Evolutionary conservation across 768 basidiomycete species (phyloP), one percentile per base, ranked within the genome.

Genomic region (Trametes meyenii): DNA sequence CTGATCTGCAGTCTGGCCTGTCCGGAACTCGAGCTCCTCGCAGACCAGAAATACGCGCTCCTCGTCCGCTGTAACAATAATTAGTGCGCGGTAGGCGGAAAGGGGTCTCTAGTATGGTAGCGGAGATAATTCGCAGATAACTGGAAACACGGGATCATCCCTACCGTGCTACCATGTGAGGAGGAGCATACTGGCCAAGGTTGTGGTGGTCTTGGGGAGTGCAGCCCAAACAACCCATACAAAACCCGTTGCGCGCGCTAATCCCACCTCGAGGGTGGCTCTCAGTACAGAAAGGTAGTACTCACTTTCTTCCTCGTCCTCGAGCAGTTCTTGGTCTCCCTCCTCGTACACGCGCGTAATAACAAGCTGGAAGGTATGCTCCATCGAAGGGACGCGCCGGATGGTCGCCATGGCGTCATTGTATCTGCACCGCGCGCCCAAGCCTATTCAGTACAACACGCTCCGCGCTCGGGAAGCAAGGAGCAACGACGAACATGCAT

Each of bases 291-390:
- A 10, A 36, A 17, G 17, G 13, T 40, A 38, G 42, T 23, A 76
- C 85, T 67, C 65, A 89, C 90, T 90, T 77, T 92, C 89, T 60
- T 94, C 94, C 73, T 96, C 94, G 67, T 98, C 96, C 69, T 97
- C 95, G 17, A 98, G 76, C 43, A 98, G 74, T 69, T 96, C 91
- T 74, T 96, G 94, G 71, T 98, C 96, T 2, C 94, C 97, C 64
- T 98, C 96, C 67, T 98, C 94, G 70, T 92, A 98, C 1, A 97
- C 95, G 62, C 96, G 82, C n/a, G 95, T 97, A 55, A 98, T 87
- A 11, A 97, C 96, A 11, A 99, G 83, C 73, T 98, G 92, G 72
- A 89, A 92, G 75, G 85, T 87, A 80, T 86, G 92, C 66, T 84
- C 91, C 45, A 90, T 70, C 1, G 85, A 80, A 35, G 90, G 86